A percentile compares a stretch with the other conserved stretches of the same genome.
These are phyloP conservation scores for Paramecium primaurelia DNA, from an alignment of 73 alveolate genomes.

Conservation along the genomic window DNA sequence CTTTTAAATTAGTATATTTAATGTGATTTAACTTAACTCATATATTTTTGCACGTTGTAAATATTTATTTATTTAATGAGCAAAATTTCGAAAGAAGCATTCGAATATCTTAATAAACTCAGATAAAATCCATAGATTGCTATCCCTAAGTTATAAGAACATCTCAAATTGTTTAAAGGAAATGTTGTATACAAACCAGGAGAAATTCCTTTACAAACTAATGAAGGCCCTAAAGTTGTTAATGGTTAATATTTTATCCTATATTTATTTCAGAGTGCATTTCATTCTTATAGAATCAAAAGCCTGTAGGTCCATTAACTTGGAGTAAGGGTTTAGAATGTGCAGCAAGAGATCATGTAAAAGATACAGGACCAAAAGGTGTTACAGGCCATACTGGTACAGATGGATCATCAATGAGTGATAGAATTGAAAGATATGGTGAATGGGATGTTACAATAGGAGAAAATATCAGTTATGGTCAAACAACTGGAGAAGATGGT, in stretches of 20 bases:
- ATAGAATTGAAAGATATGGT: conserved; percentile 68
- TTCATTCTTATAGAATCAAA: conserved; percentile 71
- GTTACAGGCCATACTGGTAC: conserved; percentile 79
- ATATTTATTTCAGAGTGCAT: conserved; percentile 56
- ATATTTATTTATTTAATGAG: neutral
- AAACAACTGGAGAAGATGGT: conserved; percentile 68
- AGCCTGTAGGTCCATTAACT: conserved; percentile 63
- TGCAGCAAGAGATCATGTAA: conserved; percentile 80
- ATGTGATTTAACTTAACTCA: neutral
- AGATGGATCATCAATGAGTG: conserved; percentile 68
- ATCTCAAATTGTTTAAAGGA: conserved; percentile 37
- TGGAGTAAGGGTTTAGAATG: conserved; percentile 67
- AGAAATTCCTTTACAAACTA: conserved; percentile 26
- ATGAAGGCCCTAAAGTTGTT: conserved; percentile 60
- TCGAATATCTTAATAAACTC: conserved; percentile 35
- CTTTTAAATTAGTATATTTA: neutral
- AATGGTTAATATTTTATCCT: neutral
- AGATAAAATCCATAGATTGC: conserved; percentile 36
- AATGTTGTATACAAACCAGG: conserved; percentile 4
- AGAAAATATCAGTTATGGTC: conserved; percentile 70
- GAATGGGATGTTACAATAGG: conserved; percentile 66
- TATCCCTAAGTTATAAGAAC: conserved; percentile 30
- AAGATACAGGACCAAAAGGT: conserved; percentile 85
- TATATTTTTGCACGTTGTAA: neutral
- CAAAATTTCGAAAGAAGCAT: conserved; percentile 47